Evolutionary conservation across 1,284 basidiomycete genomes (phyloP).

Genomic region (Schizophyllum amplum): DNA sequence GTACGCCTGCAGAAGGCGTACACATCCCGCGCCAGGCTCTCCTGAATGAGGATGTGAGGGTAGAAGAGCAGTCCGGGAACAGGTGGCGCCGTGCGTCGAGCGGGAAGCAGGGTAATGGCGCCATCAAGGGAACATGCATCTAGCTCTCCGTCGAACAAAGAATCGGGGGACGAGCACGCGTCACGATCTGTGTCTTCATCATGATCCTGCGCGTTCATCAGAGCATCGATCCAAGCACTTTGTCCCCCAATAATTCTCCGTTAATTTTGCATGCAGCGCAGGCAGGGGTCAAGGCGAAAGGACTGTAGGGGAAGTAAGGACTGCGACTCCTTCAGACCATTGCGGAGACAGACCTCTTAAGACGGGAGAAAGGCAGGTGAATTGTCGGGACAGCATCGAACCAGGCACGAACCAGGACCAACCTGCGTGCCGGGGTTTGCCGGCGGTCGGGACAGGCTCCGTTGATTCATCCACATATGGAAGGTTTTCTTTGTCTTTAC

Average conservation of each 20-base stretch:
- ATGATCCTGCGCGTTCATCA: neutral
- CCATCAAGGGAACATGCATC: slow-evolving; percentile 7
- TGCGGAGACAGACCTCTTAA: too few relatives aligned
- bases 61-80: slow-evolving; percentile 61
- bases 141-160: slow-evolving; percentile 27
- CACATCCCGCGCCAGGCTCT: slow-evolving; percentile 41
- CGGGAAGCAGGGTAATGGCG: slow-evolving; percentile 5
- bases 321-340: too few relatives aligned
- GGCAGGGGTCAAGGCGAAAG: too few relatives aligned
- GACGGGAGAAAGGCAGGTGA: too few relatives aligned
- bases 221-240: neutral
- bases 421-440: too few relatives aligned
- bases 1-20: slow-evolving; percentile 43
- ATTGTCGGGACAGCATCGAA: too few relatives aligned
- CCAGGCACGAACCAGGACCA: too few relatives aligned
- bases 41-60: slow-evolving; percentile 41
- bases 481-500: too few relatives aligned
- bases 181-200: neutral
- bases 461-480: too few relatives aligned
- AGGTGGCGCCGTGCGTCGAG: slow-evolving; percentile 31
- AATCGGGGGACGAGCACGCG: slow-evolving; percentile 18
- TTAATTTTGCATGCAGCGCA: neutral
- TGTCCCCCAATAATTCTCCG: neutral
- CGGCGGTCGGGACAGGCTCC: too few relatives aligned
- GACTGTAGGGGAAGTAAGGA: too few relatives aligned